A percentile compares a stretch with the other conserved stretches of the same genome.
phyloP scores from a whole-genome alignment of 768 basidiomycete species.

The Lactarius quietus region DNA sequence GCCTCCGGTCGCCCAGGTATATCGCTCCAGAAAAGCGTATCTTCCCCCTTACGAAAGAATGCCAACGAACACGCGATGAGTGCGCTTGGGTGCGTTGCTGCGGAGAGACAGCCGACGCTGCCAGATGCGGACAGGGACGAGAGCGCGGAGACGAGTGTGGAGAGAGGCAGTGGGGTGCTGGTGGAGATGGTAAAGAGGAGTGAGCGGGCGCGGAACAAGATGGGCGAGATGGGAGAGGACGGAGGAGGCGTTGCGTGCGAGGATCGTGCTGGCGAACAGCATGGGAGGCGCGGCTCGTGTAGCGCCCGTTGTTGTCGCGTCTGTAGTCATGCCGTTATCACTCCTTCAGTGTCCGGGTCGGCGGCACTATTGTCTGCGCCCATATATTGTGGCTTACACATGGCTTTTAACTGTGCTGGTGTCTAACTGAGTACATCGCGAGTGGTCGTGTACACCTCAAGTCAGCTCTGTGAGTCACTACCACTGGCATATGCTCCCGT shows the following conservation, averaged over 20 bases:
- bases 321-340: too few species aligned
- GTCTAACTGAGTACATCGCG: too few species aligned
- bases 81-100: constrained; percentile 30
- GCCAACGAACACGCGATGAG: constrained; percentile 56
- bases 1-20: constrained; percentile 54
- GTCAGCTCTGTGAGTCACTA: too few species aligned
- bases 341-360: not conserved
- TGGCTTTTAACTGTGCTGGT: too few species aligned
- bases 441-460: too few species aligned
- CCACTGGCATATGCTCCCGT: too few species aligned
- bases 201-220: constrained; percentile 28
- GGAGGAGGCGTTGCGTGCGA: constrained; percentile 21
- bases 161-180: constrained; percentile 37
- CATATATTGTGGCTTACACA: too few species aligned
- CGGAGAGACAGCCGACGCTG: constrained; percentile 62
- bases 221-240: constrained; percentile 22
- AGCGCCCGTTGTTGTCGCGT: too few species aligned
- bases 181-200: constrained; percentile 52
- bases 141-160: constrained; percentile 32
- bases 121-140: constrained; percentile 26
- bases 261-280: constrained; percentile 21
- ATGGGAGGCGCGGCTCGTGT: not conserved
- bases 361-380: too few species aligned
- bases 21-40: constrained; percentile 56
- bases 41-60: constrained; percentile 42